A percentile compares a stretch with the other conserved stretches of the same genome.
These are phyloP conservation scores for Neostapfia colusana DNA, from an alignment of 176 grass and related monocot genomes.

Conservation along the genomic window DNA sequence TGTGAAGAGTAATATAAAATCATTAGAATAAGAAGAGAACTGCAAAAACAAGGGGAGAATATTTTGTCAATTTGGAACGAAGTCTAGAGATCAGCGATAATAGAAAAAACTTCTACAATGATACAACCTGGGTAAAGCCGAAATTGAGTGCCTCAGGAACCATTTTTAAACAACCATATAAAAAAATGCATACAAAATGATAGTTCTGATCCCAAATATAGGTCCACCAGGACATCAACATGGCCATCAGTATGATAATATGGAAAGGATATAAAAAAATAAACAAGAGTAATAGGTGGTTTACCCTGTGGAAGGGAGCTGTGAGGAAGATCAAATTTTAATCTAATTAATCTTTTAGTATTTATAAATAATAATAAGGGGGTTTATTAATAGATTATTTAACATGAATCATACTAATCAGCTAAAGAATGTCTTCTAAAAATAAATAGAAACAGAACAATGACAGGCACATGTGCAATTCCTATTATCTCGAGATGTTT, in stretches of 20 bases:
- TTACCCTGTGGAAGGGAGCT: too few species aligned
- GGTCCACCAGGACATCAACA: too few species aligned
- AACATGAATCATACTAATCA: slow-evolving; percentile 4
- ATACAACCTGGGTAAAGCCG: not conserved
- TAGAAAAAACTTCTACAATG: not conserved
- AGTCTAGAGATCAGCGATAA: not conserved
- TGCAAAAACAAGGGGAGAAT: slow-evolving; percentile 4
- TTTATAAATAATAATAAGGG: too few species aligned
- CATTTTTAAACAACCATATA: not conserved
- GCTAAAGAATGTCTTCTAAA: not conserved
- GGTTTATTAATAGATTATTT: not conserved
- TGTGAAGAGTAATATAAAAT: slow-evolving; percentile 37
- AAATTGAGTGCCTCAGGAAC: not conserved
- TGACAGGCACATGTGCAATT: not conserved
- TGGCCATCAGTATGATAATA: not conserved
- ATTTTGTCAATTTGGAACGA: slow-evolving; percentile 3
- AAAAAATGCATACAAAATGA: not conserved
- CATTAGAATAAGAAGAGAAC: not conserved
- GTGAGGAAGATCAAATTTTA: too few species aligned
- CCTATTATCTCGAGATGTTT: too few species aligned
- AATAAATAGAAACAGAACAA: not conserved
- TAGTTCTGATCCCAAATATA: not conserved
- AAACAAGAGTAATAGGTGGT: slow-evolving; percentile 11
- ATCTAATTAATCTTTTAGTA: not conserved
- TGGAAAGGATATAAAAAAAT: not conserved